phyloP scores from a whole-genome alignment of 169 alveolate species.

The Miamiensis avidus region DNA sequence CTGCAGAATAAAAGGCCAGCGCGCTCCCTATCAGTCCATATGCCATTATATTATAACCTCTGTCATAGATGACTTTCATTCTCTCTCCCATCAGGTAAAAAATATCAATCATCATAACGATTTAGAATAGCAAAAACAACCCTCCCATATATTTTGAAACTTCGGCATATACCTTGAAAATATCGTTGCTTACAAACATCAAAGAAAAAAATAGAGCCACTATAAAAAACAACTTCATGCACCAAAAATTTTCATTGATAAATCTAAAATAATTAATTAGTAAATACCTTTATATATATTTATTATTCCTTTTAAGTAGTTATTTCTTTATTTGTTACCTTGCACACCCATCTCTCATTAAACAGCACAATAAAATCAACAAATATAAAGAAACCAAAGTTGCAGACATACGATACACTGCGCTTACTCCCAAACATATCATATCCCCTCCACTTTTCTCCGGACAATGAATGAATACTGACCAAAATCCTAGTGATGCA shows the following conservation, averaged over 20 bases:
- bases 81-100: slow-evolving; percentile 6
- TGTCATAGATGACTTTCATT: background rate
- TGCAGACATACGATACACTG: slow-evolving; percentile 9
- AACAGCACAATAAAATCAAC: background rate
- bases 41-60: background rate
- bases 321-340: background rate
- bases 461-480: slow-evolving; percentile 15
- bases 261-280: background rate
- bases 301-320: too few relatives aligned
- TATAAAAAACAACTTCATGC: background rate
- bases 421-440: slow-evolving; percentile 32
- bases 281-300: too few relatives aligned
- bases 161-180: background rate
- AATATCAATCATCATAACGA: slow-evolving; percentile 13
- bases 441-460: background rate
- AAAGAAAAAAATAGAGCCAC: background rate
- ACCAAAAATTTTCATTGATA: slow-evolving; percentile 17
- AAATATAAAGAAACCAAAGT: slow-evolving; percentile 2
- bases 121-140: background rate
- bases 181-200: background rate
- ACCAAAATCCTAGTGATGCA: slow-evolving; percentile 6
- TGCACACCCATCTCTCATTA: slow-evolving; percentile 11
- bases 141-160: background rate
- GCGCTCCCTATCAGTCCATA: background rate
- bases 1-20: background rate